A percentile compares a stretch with the other conserved stretches of the same genome.
phyloP scores from a whole-genome alignment of 768 basidiomycete species.

The Boletales sp. region DNA sequence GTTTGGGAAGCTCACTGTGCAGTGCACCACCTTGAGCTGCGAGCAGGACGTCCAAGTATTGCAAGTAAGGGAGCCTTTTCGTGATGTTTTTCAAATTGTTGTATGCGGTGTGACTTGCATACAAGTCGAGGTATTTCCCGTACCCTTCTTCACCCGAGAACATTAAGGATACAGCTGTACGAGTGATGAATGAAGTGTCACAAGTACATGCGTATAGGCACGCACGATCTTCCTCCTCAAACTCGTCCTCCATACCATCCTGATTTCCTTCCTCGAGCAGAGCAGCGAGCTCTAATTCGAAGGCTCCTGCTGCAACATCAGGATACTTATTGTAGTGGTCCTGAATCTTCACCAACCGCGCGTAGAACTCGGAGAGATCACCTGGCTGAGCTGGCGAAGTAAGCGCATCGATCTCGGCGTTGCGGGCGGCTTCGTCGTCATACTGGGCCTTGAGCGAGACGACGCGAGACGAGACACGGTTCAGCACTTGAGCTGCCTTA shows the following conservation, averaged over 20 bases:
- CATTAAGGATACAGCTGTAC: slow-evolving; percentile 68
- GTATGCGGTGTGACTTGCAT: slow-evolving; percentile 83
- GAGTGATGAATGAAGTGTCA: slow-evolving; percentile 8
- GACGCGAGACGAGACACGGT: slow-evolving; percentile 72
- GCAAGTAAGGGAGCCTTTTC: slow-evolving; percentile 84
- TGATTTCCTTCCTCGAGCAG: slow-evolving; percentile 76
- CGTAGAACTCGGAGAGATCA: slow-evolving; percentile 92
- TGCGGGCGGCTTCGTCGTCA: slow-evolving; percentile 69
- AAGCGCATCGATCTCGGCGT: slow-evolving; percentile 60
- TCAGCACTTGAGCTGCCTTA: slow-evolving; percentile 85
- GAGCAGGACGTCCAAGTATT: slow-evolving; percentile 87
- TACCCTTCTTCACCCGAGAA: slow-evolving; percentile 97
- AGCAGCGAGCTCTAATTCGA: slow-evolving; percentile 80
- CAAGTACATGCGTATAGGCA: slow-evolving; percentile 19
- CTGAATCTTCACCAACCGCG: slow-evolving; percentile 92
- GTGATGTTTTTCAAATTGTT: slow-evolving; percentile 85
- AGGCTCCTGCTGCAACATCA: slow-evolving; percentile 75
- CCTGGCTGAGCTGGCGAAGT: slow-evolving; percentile 57
- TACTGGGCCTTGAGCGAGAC: slow-evolving; percentile 68
- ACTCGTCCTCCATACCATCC: slow-evolving; percentile 63
- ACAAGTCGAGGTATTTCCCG: slow-evolving; percentile 92
- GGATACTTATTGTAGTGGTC: slow-evolving; percentile 97
- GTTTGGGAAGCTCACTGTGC: slow-evolving; percentile 67
- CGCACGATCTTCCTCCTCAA: slow-evolving; percentile 85
- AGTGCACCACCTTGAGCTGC: slow-evolving; percentile 55